Conservation (phyloP, 2,329 filamentous ascomycete species). For the Diplodia corticola region DNA sequence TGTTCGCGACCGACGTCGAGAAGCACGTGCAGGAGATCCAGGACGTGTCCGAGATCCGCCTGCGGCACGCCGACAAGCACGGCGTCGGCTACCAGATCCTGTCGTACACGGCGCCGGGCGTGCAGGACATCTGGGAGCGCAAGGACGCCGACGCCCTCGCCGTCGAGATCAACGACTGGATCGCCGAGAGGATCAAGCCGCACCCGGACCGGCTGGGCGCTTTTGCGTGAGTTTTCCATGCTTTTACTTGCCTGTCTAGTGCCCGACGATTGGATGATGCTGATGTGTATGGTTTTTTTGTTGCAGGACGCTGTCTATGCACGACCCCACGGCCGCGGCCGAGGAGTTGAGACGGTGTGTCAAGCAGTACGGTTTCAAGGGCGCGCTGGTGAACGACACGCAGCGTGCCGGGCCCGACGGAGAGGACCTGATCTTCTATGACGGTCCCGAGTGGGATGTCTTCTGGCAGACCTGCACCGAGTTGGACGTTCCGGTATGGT, state of each 20-base stretch:
- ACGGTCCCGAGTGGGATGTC: conserved; percentile 34
- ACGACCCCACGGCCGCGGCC: conserved; percentile 35
- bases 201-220: conserved; percentile 47
- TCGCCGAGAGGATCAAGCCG: conserved; percentile 45
- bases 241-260: too few species aligned
- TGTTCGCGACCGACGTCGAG: conserved; percentile 61
- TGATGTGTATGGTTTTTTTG: not conserved
- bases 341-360: conserved; percentile 35
- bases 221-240: conserved; percentile 39
- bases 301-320: conserved; percentile 33
- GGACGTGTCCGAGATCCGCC: conserved; percentile 43
- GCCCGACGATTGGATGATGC: too few species aligned
- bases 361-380: conserved; percentile 57
- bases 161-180: conserved; percentile 50
- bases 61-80: conserved; percentile 47
- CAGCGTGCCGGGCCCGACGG: conserved; percentile 34
- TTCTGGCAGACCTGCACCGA: conserved; percentile 38
- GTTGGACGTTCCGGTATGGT: conserved; percentile 32
- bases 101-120: conserved; percentile 51
- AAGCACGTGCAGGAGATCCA: conserved; percentile 60
- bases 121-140: conserved; percentile 50
- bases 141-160: conserved; percentile 48
- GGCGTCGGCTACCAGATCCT: conserved; percentile 52
- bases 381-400: conserved; percentile 53
- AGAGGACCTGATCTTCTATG: conserved; percentile 36